These are phyloP conservation scores for Apophysomyces elegans DNA, from an alignment of 371 early-diverging fungal species.

Conservation along the genomic window DNA sequence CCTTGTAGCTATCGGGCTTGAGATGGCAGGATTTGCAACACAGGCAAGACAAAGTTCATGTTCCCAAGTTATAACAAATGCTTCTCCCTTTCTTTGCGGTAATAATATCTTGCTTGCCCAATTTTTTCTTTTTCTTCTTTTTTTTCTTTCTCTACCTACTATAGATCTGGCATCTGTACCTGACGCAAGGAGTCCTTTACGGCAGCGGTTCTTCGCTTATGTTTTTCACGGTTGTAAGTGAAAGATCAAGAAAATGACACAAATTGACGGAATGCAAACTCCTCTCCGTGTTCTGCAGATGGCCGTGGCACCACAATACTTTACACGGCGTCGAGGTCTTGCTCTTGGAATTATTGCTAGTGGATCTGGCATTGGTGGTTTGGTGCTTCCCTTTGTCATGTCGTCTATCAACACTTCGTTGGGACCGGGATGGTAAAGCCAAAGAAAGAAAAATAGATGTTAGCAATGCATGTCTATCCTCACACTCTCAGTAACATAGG, in stretches of 20 bases:
- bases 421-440: conserved; percentile 56
- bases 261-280: not conserved
- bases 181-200: conserved; percentile 74
- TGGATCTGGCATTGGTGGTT: conserved; percentile 82
- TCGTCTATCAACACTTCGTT: conserved; percentile 58
- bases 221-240: conserved; percentile 23
- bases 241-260: no score
- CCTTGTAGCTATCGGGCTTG: conserved; percentile 31
- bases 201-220: conserved; percentile 65
- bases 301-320: conserved; percentile 78
- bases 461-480: not conserved
- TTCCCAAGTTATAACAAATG: not conserved
- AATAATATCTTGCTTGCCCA: no score
- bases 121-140: no score
- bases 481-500: conserved; percentile 11
- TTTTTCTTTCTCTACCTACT: no score
- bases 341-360: conserved; percentile 77
- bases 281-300: conserved; percentile 23
- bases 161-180: conserved; percentile 63
- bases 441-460: not conserved
- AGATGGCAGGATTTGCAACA: conserved; percentile 39
- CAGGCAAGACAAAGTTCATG: conserved; percentile 17
- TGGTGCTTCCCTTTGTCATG: conserved; percentile 70
- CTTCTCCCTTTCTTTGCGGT: no score
- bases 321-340: conserved; percentile 65